Conservation (phyloP, 805 yeast species). For the Grigorovia yakushimaensis region DNA sequence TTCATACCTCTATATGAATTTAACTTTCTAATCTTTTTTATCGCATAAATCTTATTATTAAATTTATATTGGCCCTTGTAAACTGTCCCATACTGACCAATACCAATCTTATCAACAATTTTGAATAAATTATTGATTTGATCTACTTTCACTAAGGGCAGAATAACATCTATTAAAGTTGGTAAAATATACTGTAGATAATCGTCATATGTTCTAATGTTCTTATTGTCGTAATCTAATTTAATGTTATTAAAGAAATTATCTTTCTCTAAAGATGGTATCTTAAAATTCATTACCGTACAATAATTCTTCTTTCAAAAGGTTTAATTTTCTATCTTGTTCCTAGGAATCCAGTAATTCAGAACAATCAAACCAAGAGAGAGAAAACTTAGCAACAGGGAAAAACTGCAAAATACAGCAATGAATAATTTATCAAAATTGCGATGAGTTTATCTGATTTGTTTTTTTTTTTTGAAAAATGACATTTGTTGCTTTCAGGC, state of each 20-base stretch:
- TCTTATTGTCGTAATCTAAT: not conserved
- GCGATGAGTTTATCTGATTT: not conserved
- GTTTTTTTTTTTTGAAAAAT: not conserved
- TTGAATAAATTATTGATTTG: conserved; percentile 2
- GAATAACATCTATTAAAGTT: not conserved
- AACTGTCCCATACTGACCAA: conserved; percentile 28
- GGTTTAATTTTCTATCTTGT: too few relatives aligned
- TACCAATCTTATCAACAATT: conserved; percentile 16
- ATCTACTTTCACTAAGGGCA: not conserved
- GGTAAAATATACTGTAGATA: conserved; percentile 1
- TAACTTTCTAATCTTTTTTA: conserved; percentile 22
- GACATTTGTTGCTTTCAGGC: not conserved
- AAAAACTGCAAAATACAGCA: not conserved
- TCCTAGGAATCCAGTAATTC: not conserved
- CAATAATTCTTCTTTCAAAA: too few relatives aligned
- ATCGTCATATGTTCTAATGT: conserved; percentile 2
- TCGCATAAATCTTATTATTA: conserved; percentile 14
- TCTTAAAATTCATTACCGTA: not conserved
- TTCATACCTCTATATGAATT: conserved; percentile 22
- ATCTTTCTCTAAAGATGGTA: not conserved
- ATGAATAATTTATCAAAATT: not conserved
- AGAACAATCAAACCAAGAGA: too few relatives aligned
- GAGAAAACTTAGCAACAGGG: too few relatives aligned
- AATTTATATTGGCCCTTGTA: conserved; percentile 13
- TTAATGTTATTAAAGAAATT: not conserved